Evolutionary conservation across 345 rosid species (phyloP).

Genomic region (Brassica cretica): DNA sequence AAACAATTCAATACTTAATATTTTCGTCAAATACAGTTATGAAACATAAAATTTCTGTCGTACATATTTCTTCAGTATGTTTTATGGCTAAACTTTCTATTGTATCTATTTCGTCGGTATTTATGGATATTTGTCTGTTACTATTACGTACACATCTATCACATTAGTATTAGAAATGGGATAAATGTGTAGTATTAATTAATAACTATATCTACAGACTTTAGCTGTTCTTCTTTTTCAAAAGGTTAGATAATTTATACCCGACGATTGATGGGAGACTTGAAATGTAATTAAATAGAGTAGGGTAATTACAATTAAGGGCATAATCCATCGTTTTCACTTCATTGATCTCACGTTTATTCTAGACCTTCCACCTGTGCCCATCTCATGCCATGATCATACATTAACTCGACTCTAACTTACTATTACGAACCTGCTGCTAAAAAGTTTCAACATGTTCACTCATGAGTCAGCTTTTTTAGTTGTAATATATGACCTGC

Average conservation of each 20-base stretch:
- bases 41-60: neutral
- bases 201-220: neutral
- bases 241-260: neutral
- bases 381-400: constrained; percentile 17
- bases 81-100: neutral
- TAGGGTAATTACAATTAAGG: constrained; percentile 26
- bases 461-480: neutral
- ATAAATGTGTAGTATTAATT: neutral
- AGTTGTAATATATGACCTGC: constrained; percentile 11
- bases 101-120: neutral
- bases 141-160: neutral
- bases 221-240: neutral
- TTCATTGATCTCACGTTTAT: constrained; percentile 14
- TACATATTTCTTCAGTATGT: neutral
- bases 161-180: neutral
- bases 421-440: neutral
- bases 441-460: constrained; percentile 2
- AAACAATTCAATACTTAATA: neutral
- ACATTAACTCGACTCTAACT: neutral
- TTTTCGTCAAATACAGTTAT: neutral
- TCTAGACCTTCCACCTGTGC: constrained; percentile 24
- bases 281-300: constrained; percentile 5
- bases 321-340: constrained; percentile 26
- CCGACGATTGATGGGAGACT: constrained; percentile 29
- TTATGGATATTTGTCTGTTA: neutral